phyloP scores from a whole-genome alignment of 2,329 filamentous ascomycete genomes.

The Leptographium radiaticola region DNA sequence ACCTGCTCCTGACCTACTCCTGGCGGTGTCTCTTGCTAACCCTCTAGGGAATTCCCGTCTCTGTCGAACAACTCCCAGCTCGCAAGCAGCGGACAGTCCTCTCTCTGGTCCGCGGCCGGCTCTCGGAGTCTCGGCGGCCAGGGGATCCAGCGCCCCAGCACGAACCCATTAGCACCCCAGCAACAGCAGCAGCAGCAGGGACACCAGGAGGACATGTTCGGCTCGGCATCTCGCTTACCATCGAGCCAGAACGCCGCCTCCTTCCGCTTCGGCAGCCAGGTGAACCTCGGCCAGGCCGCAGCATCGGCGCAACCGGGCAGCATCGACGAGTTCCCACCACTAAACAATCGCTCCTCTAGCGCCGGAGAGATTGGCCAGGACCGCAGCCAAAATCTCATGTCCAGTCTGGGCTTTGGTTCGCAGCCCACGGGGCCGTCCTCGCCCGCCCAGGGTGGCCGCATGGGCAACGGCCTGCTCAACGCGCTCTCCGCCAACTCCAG shows the following conservation, averaged over 20 bases:
- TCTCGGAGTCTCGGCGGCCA: constrained; percentile 34
- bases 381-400: constrained; percentile 36
- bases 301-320: constrained; percentile 33
- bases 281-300: constrained; percentile 19
- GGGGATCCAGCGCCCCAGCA: constrained; percentile 34
- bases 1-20: too few relatives aligned
- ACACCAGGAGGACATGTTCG: constrained; percentile 35
- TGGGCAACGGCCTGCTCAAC: constrained; percentile 49
- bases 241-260: constrained; percentile 26
- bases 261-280: constrained; percentile 41
- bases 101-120: constrained; percentile 41
- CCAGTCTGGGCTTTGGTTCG: constrained; percentile 38
- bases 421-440: constrained; percentile 21
- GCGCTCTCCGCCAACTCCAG: constrained; percentile 48
- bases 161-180: constrained; percentile 31
- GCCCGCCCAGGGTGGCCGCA: constrained; percentile 22
- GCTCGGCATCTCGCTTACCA: constrained; percentile 22
- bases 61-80: constrained; percentile 48
- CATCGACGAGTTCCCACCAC: constrained; percentile 49
- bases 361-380: constrained; percentile 43
- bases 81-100: constrained; percentile 31
- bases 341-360: constrained; percentile 44
- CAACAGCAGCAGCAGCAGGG: constrained; percentile 17
- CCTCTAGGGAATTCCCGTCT: constrained; percentile 48
- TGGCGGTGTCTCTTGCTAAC: constrained; percentile 11